These are phyloP conservation scores for Hemileia vastatrix DNA, from an alignment of 1,284 basidiomycete genomes.

Conservation along the genomic window DNA sequence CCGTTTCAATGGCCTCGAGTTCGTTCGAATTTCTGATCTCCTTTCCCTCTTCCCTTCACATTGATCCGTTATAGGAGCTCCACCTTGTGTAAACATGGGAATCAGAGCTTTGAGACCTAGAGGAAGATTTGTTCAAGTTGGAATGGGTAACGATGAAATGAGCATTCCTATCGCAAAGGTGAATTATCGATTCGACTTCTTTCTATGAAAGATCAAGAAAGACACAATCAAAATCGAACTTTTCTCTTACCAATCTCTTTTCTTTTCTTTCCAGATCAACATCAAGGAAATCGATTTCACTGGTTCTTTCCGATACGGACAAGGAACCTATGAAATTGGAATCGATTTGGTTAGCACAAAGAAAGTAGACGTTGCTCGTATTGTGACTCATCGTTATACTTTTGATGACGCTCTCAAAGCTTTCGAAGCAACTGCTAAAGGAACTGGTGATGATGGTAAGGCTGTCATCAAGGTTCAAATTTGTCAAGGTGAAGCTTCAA, in stretches of 20 bases:
- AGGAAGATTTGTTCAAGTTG: constrained; percentile 56
- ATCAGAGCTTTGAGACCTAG: constrained; percentile 57
- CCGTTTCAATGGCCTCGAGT: background rate
- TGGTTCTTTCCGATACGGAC: constrained; percentile 78
- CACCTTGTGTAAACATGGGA: constrained; percentile 55
- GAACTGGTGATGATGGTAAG: constrained; percentile 59
- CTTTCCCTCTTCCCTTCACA: too few relatives aligned
- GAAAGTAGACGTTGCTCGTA: constrained; percentile 50
- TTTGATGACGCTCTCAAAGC: constrained; percentile 51
- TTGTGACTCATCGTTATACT: constrained; percentile 55
- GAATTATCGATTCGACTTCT: too few relatives aligned
- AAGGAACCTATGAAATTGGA: constrained; percentile 58
- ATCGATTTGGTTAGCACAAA: constrained; percentile 52
- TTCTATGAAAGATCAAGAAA: too few relatives aligned
- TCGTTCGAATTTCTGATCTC: too few relatives aligned
- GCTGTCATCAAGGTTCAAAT: constrained; percentile 49
- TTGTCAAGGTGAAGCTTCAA: constrained; percentile 34
- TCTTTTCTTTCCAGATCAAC: too few relatives aligned
- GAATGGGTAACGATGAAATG: constrained; percentile 46
- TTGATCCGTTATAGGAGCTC: too few relatives aligned
- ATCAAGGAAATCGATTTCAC: constrained; percentile 69
- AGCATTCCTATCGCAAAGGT: constrained; percentile 48
- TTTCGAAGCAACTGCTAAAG: constrained; percentile 52
- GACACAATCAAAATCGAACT: too few relatives aligned
- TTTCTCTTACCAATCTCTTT: background rate